Base-by-base conservation (phyloP, 495 filamentous ascomycete genomes). In the Acidomyces sp. region DNA sequence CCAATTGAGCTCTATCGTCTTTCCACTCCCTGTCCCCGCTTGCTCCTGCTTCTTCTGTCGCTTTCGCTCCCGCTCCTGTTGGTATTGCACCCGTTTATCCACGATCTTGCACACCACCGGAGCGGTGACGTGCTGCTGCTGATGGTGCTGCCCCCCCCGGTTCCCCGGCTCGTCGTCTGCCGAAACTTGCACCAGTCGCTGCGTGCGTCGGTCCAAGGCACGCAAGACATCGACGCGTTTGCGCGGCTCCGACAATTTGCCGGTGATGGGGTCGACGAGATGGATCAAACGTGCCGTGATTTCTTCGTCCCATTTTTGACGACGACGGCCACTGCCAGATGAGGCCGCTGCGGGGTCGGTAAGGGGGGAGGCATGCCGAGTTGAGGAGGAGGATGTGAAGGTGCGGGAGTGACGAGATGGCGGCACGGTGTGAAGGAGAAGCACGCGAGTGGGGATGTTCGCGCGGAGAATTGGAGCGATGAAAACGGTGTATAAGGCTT, bases 1-100 rank as follows among this genome's bases (percentile, higher is more conserved):
- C 85, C 85, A 93, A 58, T 84, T 84, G 45, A 93, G 18, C 62
- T 93, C 85, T 12, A 93, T 54, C 54, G 80, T 74, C 64, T 93
- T 92, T 4, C 55, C 34, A n/a, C 33, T 17, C 16, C 36, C 21
- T 9, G 19, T 26, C 27, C 49, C 29, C 27, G 39, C 52, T 23
- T 42, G 45, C 32, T 52, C 41, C 38, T 24, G 10, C 52, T 34
- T 45, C 13, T 16, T 38, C 26, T 44, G 43, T 44, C 69, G 64
- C 9, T 58, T 52, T 28, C 45, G 45, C 39, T 27, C 34, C 27
- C 38, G 20, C 21, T 50, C 37, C 26, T 41, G 38, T 9, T 65
- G 58, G 15, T 56, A 57, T 19, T 63, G 34, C 1, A 61, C 60
- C 23, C 62, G 53, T 37, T 70, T 70, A 51, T 75, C 66, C 39